Base-by-base conservation (phyloP, 805 yeast species). In the Candida dendrica region DNA sequence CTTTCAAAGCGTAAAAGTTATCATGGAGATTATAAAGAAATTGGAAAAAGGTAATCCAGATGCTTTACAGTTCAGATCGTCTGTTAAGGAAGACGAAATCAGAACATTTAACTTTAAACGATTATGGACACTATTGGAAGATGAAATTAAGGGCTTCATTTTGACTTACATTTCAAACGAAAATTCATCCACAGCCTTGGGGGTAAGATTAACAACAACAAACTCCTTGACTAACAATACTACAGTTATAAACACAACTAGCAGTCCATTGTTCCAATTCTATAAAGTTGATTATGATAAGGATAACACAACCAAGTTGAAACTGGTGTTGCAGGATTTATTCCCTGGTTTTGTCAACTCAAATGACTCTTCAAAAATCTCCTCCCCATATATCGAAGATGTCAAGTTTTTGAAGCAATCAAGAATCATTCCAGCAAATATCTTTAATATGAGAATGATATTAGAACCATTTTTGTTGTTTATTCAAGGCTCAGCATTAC, bases 401-500 rank as follows among this genome's bases (percentile, higher is more conserved):
- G 87, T 80, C 47, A 65, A 75, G 3, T 71, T 71, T 45, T 68
- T 77, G 18, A 72, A 75, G 49, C 81, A 81, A 41, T 80, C 82
- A 46, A 71, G 80, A 3, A 61, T 87, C 32, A 84, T 85, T 2
- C 77, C 80, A 1, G 79, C 87, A 2, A 79, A 79, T 53, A 72
- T 88, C 14, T 79, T 84, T 61, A 87, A 89, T 52, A 86, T 90
- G 82, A 73, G 90, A 48, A 72, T 84, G 5, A 73, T 89, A 14
- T 61, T 87, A 38, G 95, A 84, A 43, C 81, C 85, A 32, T 77
- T 87, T 32, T 68, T 87, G 38, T 63, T 79, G 11, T 87, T 86
- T 53, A 67, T 79, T 20, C 80, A 84, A 36, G 79, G 85, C 2
- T 65, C 84, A 1, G 64, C 69, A 10, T 51, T 69, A 2, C 53